These are phyloP conservation scores for Sinapis alba DNA, from an alignment of 441 rosid genomes.

Conservation along the genomic window DNA sequence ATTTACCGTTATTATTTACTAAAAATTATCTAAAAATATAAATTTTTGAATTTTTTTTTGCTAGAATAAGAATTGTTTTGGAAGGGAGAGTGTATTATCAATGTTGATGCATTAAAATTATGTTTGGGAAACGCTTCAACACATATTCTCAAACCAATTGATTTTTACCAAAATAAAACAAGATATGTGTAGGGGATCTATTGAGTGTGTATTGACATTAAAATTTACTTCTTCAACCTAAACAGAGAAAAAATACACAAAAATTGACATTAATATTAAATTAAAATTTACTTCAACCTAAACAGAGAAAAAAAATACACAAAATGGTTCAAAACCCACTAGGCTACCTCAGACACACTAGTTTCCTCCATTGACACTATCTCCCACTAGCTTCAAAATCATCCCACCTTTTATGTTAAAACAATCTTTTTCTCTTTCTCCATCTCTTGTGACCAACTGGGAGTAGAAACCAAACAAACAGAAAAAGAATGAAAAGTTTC, in stretches of 20 bases:
- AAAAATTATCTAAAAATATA: no score
- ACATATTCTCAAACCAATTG: not conserved
- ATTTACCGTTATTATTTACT: no score
- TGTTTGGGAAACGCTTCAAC: not conserved
- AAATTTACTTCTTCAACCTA: slow-evolving; percentile 32
- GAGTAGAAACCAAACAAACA: not conserved
- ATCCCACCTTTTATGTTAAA: slow-evolving; percentile 27
- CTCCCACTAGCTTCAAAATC: slow-evolving; percentile 32
- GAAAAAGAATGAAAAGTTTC: no score
- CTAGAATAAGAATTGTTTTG: no score
- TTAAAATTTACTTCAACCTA: slow-evolving; percentile 17
- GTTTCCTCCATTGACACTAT: slow-evolving; percentile 34
- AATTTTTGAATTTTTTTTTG: no score
- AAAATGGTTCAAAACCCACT: slow-evolving; percentile 37
- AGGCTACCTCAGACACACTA: slow-evolving; percentile 35
- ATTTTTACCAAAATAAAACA: not conserved
- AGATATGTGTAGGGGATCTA: slow-evolving; percentile 9
- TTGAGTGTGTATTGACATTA: not conserved
- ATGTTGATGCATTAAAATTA: not conserved
- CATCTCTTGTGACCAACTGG: slow-evolving; percentile 6
- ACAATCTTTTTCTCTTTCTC: slow-evolving; percentile 25
- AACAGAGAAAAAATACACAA: slow-evolving; percentile 11
- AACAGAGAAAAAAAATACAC: slow-evolving; percentile 12
- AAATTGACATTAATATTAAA: no score
- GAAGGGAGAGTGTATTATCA: no score